Percentiles rank a stretch among this genome's conserved stretches.
Conservation (phyloP, 2,329 filamentous ascomycete genomes). For the Parascedosporium putredinis region DNA sequence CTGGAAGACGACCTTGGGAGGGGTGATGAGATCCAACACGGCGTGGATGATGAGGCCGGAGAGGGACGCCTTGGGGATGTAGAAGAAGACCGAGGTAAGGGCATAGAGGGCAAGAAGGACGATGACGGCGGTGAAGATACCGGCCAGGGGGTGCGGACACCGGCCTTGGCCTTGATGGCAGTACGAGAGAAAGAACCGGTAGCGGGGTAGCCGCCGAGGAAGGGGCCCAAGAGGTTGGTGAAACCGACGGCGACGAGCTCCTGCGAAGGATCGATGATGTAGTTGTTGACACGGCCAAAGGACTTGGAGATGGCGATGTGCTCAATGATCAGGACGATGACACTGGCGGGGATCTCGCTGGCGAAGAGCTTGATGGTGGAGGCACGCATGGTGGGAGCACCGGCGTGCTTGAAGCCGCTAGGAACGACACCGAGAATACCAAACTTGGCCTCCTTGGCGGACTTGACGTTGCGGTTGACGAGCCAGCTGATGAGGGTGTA, state of each 20-base stretch:
- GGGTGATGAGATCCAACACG: conserved; percentile 83
- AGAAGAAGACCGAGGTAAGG: conserved; percentile 81
- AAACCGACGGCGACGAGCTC: conserved; percentile 92
- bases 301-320: conserved; percentile 97
- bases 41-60: conserved; percentile 92
- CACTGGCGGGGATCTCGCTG: conserved; percentile 66
- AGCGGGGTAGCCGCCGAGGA: conserved; percentile 74
- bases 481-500: conserved; percentile 70
- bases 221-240: conserved; percentile 80
- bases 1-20: conserved; percentile 82
- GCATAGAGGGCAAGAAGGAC: conserved; percentile 88
- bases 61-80: conserved; percentile 73
- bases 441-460: conserved; percentile 44
- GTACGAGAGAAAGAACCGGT: conserved; percentile 95
- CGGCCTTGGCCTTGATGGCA: conserved; percentile 94
- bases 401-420: conserved; percentile 67
- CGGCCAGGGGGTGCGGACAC: conserved; percentile 84
- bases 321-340: conserved; percentile 93
- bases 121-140: conserved; percentile 75
- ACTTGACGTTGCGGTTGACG: conserved; percentile 49
- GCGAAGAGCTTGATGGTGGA: conserved; percentile 59
- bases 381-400: conserved; percentile 56
- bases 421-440: conserved; percentile 52
- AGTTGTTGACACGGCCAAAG: conserved; percentile 92
- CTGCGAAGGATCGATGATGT: conserved; percentile 89